phyloP scores from a whole-genome alignment of 2,329 filamentous ascomycete genomes.

The Capronia epimyces region DNA sequence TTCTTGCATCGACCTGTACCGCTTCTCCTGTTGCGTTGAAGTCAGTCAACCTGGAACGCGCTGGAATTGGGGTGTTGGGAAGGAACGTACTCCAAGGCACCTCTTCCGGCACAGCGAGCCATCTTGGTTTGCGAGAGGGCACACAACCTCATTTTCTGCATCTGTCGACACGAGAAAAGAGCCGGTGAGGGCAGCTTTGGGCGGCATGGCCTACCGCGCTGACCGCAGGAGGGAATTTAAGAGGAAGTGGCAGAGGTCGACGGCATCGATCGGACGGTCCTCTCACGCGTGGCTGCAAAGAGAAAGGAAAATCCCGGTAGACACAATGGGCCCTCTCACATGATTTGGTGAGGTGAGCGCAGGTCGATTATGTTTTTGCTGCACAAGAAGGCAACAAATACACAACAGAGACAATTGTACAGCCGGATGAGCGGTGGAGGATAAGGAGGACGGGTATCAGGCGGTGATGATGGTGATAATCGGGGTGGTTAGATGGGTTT shows the following conservation, averaged over 20 bases:
- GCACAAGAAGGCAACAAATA: neutral
- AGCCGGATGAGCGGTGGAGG: neutral
- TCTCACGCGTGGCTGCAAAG: conserved; percentile 24
- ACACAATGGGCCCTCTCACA: conserved; percentile 21
- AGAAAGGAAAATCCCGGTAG: conserved; percentile 21
- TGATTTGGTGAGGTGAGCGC: conserved; percentile 11
- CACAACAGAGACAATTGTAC: neutral
- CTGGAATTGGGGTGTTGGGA: conserved; percentile 3
- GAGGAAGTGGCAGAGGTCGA: conserved; percentile 22
- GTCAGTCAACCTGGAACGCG: conserved; percentile 32
- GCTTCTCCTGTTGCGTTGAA: conserved; percentile 65
- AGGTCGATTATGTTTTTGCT: neutral
- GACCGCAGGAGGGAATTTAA: conserved; percentile 20
- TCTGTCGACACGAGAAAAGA: conserved; percentile 82
- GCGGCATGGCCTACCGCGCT: conserved; percentile 64
- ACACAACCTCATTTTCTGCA: conserved; percentile 92
- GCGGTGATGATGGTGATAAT: conserved; percentile 1
- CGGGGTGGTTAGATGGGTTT: neutral
- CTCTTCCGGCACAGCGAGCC: conserved; percentile 94
- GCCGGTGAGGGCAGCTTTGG: conserved; percentile 76
- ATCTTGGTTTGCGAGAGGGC: conserved; percentile 92
- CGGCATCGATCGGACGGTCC: conserved; percentile 26
- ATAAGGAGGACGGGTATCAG: conserved; percentile 2
- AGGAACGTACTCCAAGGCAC: conserved; percentile 73
- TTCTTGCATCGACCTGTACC: conserved; percentile 98